Evolutionary conservation across 1,139 yeast genomes (phyloP).

Genomic region (Zygotorulaspora mrakii): DNA sequence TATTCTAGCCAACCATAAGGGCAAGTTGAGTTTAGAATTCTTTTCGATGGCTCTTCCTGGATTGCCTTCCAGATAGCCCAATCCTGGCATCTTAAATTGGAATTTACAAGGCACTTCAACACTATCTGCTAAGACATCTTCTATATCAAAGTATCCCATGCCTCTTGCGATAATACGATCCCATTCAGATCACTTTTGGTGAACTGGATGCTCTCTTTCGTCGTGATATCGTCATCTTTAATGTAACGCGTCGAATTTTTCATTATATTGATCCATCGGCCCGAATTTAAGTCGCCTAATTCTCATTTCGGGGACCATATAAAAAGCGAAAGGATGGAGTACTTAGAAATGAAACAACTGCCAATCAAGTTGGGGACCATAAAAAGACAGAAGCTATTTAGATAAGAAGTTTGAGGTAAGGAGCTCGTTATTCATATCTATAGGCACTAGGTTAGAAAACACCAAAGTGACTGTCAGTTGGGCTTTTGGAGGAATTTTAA

Average conservation of each 20-base stretch:
- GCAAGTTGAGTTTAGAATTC: conserved; percentile 71
- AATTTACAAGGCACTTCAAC: conserved; percentile 76
- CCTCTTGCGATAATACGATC: neutral
- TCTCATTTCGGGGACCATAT: too few relatives aligned
- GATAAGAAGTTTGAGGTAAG: neutral
- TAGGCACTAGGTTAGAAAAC: too few relatives aligned
- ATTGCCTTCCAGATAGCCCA: conserved; percentile 84
- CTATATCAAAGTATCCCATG: conserved; percentile 71
- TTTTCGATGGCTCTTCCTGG: conserved; percentile 56
- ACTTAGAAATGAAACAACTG: neutral
- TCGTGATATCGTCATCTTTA: conserved; percentile 1
- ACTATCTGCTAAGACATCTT: conserved; percentile 77
- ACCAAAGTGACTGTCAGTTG: too few relatives aligned
- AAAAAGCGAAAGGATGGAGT: neutral
- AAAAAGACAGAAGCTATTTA: neutral
- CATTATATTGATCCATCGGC: too few relatives aligned
- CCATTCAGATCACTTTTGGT: neutral
- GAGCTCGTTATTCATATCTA: too few relatives aligned
- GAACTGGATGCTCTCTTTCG: conserved; percentile 5
- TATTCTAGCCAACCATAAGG: conserved; percentile 84
- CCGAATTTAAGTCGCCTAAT: too few relatives aligned
- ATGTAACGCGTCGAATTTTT: too few relatives aligned
- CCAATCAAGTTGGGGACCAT: neutral
- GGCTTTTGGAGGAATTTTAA: too few relatives aligned
- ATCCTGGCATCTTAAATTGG: conserved; percentile 73